Evolutionary conservation across 2,329 filamentous ascomycete species (phyloP).

Genomic region (Cordyceps cateniannulata): DNA sequence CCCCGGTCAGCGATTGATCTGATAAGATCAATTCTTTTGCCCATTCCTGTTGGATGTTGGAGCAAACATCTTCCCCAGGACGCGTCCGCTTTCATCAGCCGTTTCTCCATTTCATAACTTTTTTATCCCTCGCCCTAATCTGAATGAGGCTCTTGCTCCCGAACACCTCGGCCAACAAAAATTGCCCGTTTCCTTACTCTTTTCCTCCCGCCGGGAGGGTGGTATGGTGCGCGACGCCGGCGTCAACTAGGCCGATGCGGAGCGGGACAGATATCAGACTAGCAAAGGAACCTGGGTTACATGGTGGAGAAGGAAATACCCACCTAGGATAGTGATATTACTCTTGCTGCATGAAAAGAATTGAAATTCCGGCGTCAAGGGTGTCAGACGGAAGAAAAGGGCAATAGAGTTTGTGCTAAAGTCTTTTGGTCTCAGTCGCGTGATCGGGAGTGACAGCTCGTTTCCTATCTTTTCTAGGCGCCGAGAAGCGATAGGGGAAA

Average conservation of each 20-base stretch:
- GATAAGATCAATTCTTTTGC: constrained; percentile 9
- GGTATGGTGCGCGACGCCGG: neutral
- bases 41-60: neutral
- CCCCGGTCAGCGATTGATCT: constrained; percentile 8
- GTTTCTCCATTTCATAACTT: neutral
- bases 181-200: neutral
- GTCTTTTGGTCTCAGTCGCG: neutral
- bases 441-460: neutral
- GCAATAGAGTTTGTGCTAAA: neutral
- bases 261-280: neutral
- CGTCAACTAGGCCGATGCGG: neutral
- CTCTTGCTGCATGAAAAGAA: constrained; percentile 3
- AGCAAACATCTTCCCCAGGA: neutral
- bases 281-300: neutral
- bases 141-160: constrained; percentile 1
- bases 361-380: neutral
- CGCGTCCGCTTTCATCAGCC: neutral
- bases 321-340: constrained; percentile 7
- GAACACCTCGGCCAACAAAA: neutral
- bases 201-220: neutral
- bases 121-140: neutral
- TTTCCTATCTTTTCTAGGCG: neutral
- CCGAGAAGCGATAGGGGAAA: neutral
- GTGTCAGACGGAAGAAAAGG: neutral
- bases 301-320: constrained; percentile 6